Base-by-base conservation (phyloP, 129 eudicot species). In the Arctium minus region DNA sequence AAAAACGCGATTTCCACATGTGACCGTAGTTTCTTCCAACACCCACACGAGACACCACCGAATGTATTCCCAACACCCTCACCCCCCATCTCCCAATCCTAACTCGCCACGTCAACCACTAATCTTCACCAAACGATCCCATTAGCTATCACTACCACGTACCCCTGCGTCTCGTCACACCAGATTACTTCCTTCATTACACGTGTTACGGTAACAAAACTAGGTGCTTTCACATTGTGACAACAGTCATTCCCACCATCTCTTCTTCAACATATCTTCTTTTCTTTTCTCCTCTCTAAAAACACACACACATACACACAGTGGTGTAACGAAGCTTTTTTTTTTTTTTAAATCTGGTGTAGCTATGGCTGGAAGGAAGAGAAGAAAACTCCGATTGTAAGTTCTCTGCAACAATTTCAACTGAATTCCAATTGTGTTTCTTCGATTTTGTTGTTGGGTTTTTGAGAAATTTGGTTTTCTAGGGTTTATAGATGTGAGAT, bases 331-430 rank as follows among this genome's bases (percentile, higher is more conserved):
- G 2, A 73, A 37, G 60, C 13, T 30, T 48, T 71, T 50, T 22
- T 31, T 80, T 75, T 32, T 22, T 22, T 22, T 22, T 22, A 22
- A 22, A 22, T 80, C 79, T 33, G 22, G 5, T 69, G 32, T 40
- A n/a, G 12, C 72, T 78, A 90, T 90, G 94, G 90, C 90, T 68
- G 94, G 92, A 78, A 88, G 83, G 53, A 90, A 85, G 86, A 82
- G 85, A 46, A 82, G 84, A 62, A 88, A 84, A 56, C 60, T 80
- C 75, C 82, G 83, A 76, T 70, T 71, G 94, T 90, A 85, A 84
- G 89, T 38, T 72, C 37, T 81, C 65, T 84, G 71, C 13, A 31
- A 37, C 73, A 6, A 77, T 27, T 78, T 53, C 12, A 17, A 39
- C 39, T 31, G 70, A 65, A 13, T 69, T 70, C 44, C 72, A 68